Conservation (phyloP, 805 yeast species). For the Yamadazyma philogaea region DNA sequence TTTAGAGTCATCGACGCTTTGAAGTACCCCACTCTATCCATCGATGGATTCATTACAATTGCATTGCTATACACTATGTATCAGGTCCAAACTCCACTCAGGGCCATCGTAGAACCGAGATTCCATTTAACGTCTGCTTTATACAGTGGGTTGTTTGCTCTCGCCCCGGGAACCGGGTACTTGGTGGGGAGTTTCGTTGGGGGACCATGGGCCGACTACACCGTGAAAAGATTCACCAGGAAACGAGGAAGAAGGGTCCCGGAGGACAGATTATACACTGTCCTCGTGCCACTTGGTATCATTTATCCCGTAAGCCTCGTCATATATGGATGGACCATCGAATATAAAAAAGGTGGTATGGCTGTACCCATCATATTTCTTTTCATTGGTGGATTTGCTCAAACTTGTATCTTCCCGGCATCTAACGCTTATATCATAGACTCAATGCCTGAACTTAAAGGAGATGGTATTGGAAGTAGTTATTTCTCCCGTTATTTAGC, state of each 20-base stretch:
- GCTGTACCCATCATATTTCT: constrained; percentile 50
- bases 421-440: constrained; percentile 59
- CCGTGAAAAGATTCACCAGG: constrained; percentile 42
- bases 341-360: constrained; percentile 51
- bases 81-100: constrained; percentile 50
- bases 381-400: constrained; percentile 49
- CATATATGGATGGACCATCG: constrained; percentile 54
- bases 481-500: constrained; percentile 50
- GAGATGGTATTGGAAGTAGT: constrained; percentile 56
- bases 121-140: constrained; percentile 48
- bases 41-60: constrained; percentile 42
- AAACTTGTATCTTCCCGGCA: constrained; percentile 50
- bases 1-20: constrained; percentile 42
- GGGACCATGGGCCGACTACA: constrained; percentile 50
- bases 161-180: constrained; percentile 59
- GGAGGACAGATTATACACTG: constrained; percentile 49
- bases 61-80: constrained; percentile 50
- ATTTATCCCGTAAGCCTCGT: constrained; percentile 44
- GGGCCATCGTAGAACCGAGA: constrained; percentile 55
- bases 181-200: constrained; percentile 49
- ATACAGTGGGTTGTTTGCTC: constrained; percentile 50
- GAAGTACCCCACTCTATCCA: constrained; percentile 39
- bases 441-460: constrained; percentile 50
- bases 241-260: constrained; percentile 46
- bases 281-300: constrained; percentile 38